A percentile compares a stretch with the other conserved stretches of the same genome.
phyloP scores from a whole-genome alignment of 805 yeast genomes.

The Metschnikowia shivogae region DNA sequence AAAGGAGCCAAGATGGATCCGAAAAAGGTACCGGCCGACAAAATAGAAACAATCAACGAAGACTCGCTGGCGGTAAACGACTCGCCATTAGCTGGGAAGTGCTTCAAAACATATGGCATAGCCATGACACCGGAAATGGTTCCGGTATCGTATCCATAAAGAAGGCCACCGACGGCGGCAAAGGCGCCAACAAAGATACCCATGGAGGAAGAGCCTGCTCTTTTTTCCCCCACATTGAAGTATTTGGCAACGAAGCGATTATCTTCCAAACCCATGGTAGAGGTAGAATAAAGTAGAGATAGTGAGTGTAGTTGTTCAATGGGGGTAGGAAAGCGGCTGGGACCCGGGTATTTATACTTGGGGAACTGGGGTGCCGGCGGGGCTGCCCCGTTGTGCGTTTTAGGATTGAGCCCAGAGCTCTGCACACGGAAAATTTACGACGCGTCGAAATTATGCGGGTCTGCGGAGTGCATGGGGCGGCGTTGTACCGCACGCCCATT shows the following conservation, averaged over 20 bases:
- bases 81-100: constrained; percentile 21
- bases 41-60: constrained; percentile 27
- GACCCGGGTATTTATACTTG: not conserved
- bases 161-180: constrained; percentile 41
- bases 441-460: not conserved
- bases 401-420: not conserved
- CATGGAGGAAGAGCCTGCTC: constrained; percentile 42
- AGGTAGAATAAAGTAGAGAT: not conserved
- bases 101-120: constrained; percentile 32
- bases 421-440: constrained; percentile 2
- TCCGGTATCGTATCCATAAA: constrained; percentile 42
- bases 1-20: constrained; percentile 38
- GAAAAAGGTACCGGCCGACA: constrained; percentile 41
- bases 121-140: constrained; percentile 41
- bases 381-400: not conserved
- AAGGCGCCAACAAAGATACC: constrained; percentile 38
- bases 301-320: not conserved
- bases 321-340: not conserved
- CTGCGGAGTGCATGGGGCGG: not conserved
- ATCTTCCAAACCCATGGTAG: constrained; percentile 38
- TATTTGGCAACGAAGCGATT: constrained; percentile 27
- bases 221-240: constrained; percentile 44
- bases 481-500: not conserved
- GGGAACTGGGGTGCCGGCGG: no score
- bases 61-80: constrained; percentile 20